Evolutionary conservation across 2,329 filamentous ascomycete species (phyloP).

Genomic region (Phialocephala subalpina): DNA sequence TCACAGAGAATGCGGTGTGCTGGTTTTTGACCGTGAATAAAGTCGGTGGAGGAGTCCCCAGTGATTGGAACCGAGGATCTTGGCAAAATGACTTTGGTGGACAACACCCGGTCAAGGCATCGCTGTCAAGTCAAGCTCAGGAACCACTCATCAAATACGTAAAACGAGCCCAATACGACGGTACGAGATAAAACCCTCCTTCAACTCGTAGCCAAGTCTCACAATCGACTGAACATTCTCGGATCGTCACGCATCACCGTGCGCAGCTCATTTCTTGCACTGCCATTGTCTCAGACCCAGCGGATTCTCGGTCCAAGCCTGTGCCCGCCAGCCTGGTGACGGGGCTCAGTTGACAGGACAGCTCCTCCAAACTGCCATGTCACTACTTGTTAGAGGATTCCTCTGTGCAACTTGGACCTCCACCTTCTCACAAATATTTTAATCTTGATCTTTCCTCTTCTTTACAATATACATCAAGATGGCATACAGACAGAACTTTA

Average conservation of each 20-base stretch:
- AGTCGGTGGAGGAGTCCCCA: constrained; percentile 1
- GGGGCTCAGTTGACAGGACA: constrained; percentile 12
- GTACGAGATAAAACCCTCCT: neutral
- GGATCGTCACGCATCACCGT: constrained; percentile 7
- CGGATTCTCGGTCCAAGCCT: constrained; percentile 3
- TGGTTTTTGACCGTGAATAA: constrained; percentile 6
- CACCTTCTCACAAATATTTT: constrained; percentile 8
- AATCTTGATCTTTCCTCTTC: constrained; percentile 17
- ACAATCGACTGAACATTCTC: neutral
- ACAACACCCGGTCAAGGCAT: neutral
- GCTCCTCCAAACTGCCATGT: neutral
- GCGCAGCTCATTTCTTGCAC: constrained; percentile 9
- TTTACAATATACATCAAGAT: constrained; percentile 57
- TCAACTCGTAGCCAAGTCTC: neutral
- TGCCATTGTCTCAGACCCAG: constrained; percentile 12
- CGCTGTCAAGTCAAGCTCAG: neutral
- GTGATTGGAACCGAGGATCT: neutral
- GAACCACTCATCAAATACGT: neutral
- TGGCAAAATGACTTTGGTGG: constrained; percentile 11
- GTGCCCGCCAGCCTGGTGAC: neutral
- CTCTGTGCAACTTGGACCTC: constrained; percentile 14
- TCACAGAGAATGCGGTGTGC: neutral
- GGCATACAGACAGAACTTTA: constrained; percentile 94
- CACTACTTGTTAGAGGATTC: constrained; percentile 12
- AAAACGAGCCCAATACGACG: neutral